Conservation (phyloP, 345 rosid species). For the Gossypium bickii region DNA sequence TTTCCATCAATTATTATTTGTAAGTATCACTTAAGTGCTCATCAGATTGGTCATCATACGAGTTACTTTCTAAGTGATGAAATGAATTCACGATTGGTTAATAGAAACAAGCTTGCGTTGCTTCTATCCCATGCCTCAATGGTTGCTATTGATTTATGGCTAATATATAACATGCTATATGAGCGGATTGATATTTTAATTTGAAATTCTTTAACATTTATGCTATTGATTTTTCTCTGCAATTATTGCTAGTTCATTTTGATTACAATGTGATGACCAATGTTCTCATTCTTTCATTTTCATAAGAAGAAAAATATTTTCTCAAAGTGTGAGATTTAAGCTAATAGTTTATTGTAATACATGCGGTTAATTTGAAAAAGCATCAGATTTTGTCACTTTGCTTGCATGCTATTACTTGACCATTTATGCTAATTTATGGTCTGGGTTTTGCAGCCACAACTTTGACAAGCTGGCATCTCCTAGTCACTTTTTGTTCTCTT, state of each 20-base stretch:
- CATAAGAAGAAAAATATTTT: background rate
- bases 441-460: constrained; percentile 69
- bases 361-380: background rate
- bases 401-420: background rate
- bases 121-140: background rate
- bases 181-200: background rate
- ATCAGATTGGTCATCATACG: background rate
- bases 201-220: background rate
- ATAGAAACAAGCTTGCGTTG: background rate
- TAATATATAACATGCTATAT: background rate
- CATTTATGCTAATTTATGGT: constrained; percentile 9
- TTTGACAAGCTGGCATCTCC: constrained; percentile 99
- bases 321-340: background rate
- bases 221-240: background rate
- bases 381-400: background rate
- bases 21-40: background rate
- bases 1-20: background rate
- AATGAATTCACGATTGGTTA: background rate
- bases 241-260: background rate
- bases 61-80: background rate
- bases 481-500: constrained; percentile 97
- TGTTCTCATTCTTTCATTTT: background rate
- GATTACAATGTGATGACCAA: background rate
- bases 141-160: background rate
- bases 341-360: background rate